Base-by-base conservation (phyloP, 805 yeast species). In the Ogataea corticis region DNA sequence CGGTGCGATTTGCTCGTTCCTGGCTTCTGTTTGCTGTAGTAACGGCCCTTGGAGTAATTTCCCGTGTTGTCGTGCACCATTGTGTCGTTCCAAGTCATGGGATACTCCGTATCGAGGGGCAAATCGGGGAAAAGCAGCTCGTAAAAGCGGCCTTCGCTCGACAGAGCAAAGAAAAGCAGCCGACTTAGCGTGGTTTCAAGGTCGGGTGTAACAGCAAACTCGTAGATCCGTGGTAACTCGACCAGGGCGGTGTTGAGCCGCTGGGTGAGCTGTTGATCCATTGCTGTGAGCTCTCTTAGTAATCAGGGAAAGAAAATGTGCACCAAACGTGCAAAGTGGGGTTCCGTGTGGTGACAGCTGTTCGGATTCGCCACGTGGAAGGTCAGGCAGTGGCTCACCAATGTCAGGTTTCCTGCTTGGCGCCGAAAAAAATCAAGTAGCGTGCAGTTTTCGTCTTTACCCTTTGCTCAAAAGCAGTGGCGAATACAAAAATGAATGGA, bases 1-100 rank as follows among this genome's bases (percentile, higher is more conserved):
- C 66, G 59, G 44, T 86, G 87, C 32, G 69, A 63, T 27, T 65
- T 57, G 32, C 51, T 49, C 21, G 50, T 53, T 7, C 48, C 41
- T 12, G 38, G 33, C 18, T 41, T 44, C 42, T 59, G 65, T 14
- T 30, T 34, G 3, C 37, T 36, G 41, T 57, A 62, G 33, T 57
- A 63, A 12, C 48, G 34, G 10, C 62, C 63, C 14, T 52, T 51
- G 10, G 42, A 31, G 3, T 41, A 14, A 7, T 23, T 31, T 15
- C 47, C 56, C 0, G 36, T 29, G 18, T 44, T 30, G 7, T 49
- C 56, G 15, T 50, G 51, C 9, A 46, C 19, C 6, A 48, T 30
- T 1, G 56, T 58, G 4, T 57, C 55, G 7, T 58, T 53, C 62
- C 64, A 61, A 10, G 38, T 39, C 11, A 25, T 32, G 0, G 68